Evolutionary conservation across 2,329 filamentous ascomycete genomes (phyloP), one percentile per base, ranked within the genome.

Genomic region (Domatiomyces catenatus): DNA sequence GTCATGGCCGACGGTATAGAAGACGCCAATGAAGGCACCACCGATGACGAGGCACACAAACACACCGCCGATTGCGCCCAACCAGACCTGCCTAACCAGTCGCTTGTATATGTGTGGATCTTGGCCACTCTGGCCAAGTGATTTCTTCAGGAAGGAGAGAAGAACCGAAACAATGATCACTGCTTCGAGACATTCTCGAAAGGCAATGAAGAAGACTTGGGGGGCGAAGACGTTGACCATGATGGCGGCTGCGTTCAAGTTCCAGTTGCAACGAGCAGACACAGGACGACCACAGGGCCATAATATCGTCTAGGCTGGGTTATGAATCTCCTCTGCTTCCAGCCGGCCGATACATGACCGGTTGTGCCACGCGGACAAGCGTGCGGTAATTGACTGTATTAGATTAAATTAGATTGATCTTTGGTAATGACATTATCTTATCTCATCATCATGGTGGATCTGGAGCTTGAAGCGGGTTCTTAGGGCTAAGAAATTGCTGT

Each of bases 201-300:
- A 92, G 68, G 85, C 81, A 64, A 94, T 85, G 71, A 94, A 89
- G 71, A 94, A 94, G 50, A 94, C 79, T 75, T 83, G 84, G 20
- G 87, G 79, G 54, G 83, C 77, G 66, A 88, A 88, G 51, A 88
- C 80, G 64, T 83, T 77, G 55, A 75, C 73, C 64, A 81, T 80
- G 70, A 77, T 81, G 58, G 51, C 36, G 22, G 7, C 10, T 39
- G 8, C 15, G 8, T 39, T 39, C 32, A 15, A 39, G 5, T 4
- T 32, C 4, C 7, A 32, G 10, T 32, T 32, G 32, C 32, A 39
- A 39, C 32, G 32, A 15, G 12, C 10, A 39, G 32, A 39, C 32
- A 39, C 10, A 15, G 4, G 15, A 39, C 8, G 32, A 15, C 3
- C 32, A 39, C 10, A 39, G 32, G 15, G 32, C 10, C 32, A 15